Evolutionary conservation across 2,329 filamentous ascomycete species (phyloP), one percentile per base, ranked within the genome.

Genomic region (Colletotrichum magnum): DNA sequence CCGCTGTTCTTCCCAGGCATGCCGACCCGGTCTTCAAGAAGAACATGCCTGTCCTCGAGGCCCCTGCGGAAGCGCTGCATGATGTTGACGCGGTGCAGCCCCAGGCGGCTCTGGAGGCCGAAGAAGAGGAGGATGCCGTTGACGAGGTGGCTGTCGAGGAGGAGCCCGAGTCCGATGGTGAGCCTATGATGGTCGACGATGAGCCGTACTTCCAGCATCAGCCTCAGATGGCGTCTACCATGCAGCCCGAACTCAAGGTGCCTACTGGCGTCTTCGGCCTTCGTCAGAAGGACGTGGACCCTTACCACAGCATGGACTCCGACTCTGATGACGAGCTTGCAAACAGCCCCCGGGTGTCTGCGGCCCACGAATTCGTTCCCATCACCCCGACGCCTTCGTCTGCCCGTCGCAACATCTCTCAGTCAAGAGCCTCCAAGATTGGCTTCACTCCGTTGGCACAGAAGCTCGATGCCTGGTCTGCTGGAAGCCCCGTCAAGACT

Each of bases 381-480:
- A 74, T 80, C 2, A 87, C 86, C 0, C 86, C 87, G 2, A 83
- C 79, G 10, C 79, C 79, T 3, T 73, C 68, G 18, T 66, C 68
- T 26, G 75, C 77, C 26, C 75, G 78, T 21, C 78, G 76, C 3
- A 78, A 41, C 58, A 39, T 64, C 1, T 52, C 76, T 2, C 74
- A 80, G 71, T 54, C 75, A 70, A 26, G 74, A 45, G 70, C 72
- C 15, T 69, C 76, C 36, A 80, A 81, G 18, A 76, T 88, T 59
- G 89, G 89, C 2, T 91, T 93, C 71, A 92, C 90, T 1, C 89
- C 90, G 26, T 80, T 94, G 45, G 88, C 88, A 4, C 82, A 86
- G 45, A 87, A 91, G 73, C 80, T 93, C 5, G 86, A 82, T 68
- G 84, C 85, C 26, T 94, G 92, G 92, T 85, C 86, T 71, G 84